A percentile compares a stretch with the other conserved stretches of the same genome.
phyloP scores from a whole-genome alignment of 345 rosid genomes.

The Heritiera fomes region DNA sequence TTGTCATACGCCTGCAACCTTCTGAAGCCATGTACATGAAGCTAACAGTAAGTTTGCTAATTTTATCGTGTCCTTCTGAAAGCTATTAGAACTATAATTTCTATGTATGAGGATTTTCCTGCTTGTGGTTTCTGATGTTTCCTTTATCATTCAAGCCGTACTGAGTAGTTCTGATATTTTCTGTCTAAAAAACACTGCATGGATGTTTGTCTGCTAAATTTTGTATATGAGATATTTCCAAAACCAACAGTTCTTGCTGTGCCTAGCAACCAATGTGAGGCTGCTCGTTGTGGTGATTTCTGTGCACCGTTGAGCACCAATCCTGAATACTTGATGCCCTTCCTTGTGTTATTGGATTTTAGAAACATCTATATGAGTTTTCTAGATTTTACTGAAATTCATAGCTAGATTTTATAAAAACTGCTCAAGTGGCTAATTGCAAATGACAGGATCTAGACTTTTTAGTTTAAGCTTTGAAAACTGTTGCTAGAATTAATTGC shows the following conservation, averaged over 20 bases:
- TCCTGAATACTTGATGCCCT: background rate
- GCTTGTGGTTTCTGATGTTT: background rate
- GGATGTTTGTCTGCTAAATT: background rate
- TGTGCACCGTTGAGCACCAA: background rate
- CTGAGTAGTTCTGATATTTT: background rate
- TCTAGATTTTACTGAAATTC: background rate
- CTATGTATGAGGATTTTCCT: background rate
- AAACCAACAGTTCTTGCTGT: background rate
- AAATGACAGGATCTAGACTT: background rate
- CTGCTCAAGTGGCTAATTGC: background rate
- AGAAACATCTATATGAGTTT: no score
- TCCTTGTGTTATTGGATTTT: background rate
- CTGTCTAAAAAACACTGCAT: background rate
- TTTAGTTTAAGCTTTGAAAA: conserved; percentile 5
- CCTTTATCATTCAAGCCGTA: background rate
- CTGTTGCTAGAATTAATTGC: background rate
- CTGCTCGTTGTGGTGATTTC: background rate
- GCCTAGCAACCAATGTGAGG: background rate
- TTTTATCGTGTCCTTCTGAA: background rate
- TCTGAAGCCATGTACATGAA: conserved; percentile 98
- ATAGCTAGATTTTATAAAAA: background rate
- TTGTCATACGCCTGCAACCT: conserved; percentile 96
- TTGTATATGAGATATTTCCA: background rate
- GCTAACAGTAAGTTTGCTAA: conserved; percentile 64
- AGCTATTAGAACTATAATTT: background rate